Evolutionary conservation across 768 basidiomycete genomes (phyloP), one percentile per base, ranked within the genome.

Genomic region (Lentinula sp.): DNA sequence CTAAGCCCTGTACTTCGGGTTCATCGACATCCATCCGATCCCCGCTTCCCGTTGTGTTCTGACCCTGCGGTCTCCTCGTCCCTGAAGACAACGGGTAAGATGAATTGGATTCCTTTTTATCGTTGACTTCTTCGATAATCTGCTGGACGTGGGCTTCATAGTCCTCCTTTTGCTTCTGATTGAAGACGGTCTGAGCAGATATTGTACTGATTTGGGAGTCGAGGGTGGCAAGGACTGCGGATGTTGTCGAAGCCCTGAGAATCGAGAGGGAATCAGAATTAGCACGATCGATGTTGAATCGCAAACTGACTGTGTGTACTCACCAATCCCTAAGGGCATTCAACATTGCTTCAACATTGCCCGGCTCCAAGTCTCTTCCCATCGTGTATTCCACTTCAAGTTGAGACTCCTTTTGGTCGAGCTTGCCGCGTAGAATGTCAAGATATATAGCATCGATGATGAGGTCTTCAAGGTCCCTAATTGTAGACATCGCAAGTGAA

Each of bases 381-480:
- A 95, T 87, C 0, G 90, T 92, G 68, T 93, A 94, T 73, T 96
- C 91, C 39, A 98, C 86, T 72, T 96, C 91, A 61, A 98, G 80
- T 65, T 93, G 88, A 64, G 87, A 85, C 66, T 91, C 84, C 70
- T 92, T 91, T 74, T 98, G 96, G 73, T 98, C 94, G 53, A 99
- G 87, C 69, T 92, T 94, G 9, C 94, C 96, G 54, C 86, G 85
- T 41, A 99, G 80, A 42, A 97, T 78, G 70, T 93, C 90, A 43
- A 91, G 85, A 74, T 98, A 98, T 72, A 98, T 95, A 10, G 91
- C 91, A 68, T 98, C 95, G 72, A 99, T 98, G 70, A 98, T 91
- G 64, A 98, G 85, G 73, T 98, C 95, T 72, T 99, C 96, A 2
- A 99, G 86, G 60, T 91, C 91, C 58, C 95, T 88, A 61, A 95